phyloP scores from a whole-genome alignment of 139 green algal genomes.

The Chlamydomonas eustigma region DNA sequence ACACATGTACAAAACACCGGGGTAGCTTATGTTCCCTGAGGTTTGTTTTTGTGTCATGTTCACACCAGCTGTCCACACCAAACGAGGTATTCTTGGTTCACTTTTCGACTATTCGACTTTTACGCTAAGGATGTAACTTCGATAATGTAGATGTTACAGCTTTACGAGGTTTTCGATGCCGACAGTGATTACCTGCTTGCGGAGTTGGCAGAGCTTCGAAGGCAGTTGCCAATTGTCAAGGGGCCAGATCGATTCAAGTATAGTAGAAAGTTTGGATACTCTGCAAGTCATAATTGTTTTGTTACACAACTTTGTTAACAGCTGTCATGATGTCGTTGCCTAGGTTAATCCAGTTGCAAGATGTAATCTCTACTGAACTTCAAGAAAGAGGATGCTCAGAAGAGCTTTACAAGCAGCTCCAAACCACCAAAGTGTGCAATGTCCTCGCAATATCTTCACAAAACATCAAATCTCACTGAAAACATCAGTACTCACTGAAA shows the following conservation, averaged over 20 bases:
- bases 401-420: slow-evolving; percentile 29
- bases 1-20: no score
- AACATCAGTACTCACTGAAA: no score
- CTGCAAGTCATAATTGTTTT: no score
- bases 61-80: no score
- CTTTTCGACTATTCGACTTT: no score
- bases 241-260: not conserved
- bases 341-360: slow-evolving; percentile 30
- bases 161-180: slow-evolving; percentile 39
- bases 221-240: not conserved
- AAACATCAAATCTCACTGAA: no score
- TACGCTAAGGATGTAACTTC: no score
- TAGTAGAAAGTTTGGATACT: not conserved
- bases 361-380: slow-evolving; percentile 34
- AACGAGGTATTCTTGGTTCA: no score
- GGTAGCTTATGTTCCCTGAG: no score
- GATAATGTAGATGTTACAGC: slow-evolving; percentile 16
- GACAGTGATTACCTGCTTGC: slow-evolving; percentile 20
- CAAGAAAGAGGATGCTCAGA: slow-evolving; percentile 31
- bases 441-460: not conserved
- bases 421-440: not conserved
- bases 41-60: no score
- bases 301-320: no score
- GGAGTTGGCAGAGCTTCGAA: slow-evolving; percentile 18
- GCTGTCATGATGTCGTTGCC: no score